These are phyloP conservation scores for Pichia sporocuriosa DNA, from an alignment of 805 yeast genomes.

Conservation along the genomic window DNA sequence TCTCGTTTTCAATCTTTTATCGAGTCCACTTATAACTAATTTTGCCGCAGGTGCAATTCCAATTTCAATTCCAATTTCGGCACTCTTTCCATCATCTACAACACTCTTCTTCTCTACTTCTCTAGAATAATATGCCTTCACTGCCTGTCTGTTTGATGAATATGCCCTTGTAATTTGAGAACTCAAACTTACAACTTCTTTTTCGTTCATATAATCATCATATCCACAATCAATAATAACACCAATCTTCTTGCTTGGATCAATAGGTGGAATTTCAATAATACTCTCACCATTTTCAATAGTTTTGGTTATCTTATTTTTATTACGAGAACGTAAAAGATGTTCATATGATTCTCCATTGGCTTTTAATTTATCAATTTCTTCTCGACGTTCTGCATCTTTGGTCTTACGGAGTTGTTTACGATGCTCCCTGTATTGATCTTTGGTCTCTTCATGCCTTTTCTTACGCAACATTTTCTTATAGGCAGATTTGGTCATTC, in stretches of 20 bases:
- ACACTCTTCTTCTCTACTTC: slow-evolving; percentile 2
- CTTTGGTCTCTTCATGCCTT: slow-evolving; percentile 60
- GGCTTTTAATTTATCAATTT: slow-evolving; percentile 31
- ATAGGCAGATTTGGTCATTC: slow-evolving; percentile 83
- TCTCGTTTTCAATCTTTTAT: slow-evolving; percentile 56
- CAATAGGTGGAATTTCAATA: slow-evolving; percentile 34
- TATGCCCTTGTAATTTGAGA: slow-evolving; percentile 79
- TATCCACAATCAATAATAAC: slow-evolving; percentile 85
- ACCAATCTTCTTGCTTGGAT: slow-evolving; percentile 13
- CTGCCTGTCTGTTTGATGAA: slow-evolving; percentile 53
- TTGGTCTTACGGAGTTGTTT: slow-evolving; percentile 47
- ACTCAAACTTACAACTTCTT: slow-evolving; percentile 61
- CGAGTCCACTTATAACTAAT: slow-evolving; percentile 57
- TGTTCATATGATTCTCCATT: slow-evolving; percentile 33
- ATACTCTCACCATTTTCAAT: slow-evolving; percentile 39
- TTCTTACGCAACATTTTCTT: slow-evolving; percentile 54
- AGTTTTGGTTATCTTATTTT: slow-evolving; percentile 21
- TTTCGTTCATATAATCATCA: slow-evolving; percentile 81
- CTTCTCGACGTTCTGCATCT: slow-evolving; percentile 26
- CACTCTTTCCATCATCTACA: background rate
- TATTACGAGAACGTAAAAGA: slow-evolving; percentile 28
- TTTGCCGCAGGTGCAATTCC: slow-evolving; percentile 37
- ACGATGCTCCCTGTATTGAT: slow-evolving; percentile 45
- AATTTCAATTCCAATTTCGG: background rate
- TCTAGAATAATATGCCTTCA: slow-evolving; percentile 34